Percentiles rank a stretch among this genome's conserved stretches.
These are phyloP conservation scores for Fusarium vanettenii DNA, from an alignment of 2,329 filamentous ascomycete genomes.

Conservation along the genomic window DNA sequence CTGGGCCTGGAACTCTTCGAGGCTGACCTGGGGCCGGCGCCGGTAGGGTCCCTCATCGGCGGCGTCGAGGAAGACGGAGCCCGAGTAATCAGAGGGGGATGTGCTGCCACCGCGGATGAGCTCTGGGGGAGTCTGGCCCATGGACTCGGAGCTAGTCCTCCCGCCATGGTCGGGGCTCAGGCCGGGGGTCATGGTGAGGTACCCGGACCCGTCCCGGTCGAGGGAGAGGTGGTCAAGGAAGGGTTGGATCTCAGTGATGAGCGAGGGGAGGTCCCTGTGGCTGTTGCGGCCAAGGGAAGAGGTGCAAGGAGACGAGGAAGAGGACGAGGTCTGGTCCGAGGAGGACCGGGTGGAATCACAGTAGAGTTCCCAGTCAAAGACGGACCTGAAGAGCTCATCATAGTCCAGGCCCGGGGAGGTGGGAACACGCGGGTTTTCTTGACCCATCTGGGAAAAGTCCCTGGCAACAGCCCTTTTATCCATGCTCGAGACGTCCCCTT, in stretches of 20 bases:
- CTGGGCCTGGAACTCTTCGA: conserved; percentile 51
- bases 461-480: conserved; percentile 46
- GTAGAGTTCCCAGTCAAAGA: conserved; percentile 54
- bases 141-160: conserved; percentile 50
- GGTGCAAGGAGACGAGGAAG: conserved; percentile 8
- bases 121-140: conserved; percentile 52
- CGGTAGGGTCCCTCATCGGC: conserved; percentile 42
- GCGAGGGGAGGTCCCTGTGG: conserved; percentile 46
- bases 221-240: conserved; percentile 50
- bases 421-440: conserved; percentile 52
- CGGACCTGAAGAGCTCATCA: conserved; percentile 49
- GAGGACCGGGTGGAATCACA: conserved; percentile 47
- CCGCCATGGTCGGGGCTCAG: conserved; percentile 49
- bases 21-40: conserved; percentile 46
- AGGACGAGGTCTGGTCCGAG: conserved; percentile 44
- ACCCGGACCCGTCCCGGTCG: conserved; percentile 45
- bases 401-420: conserved; percentile 49
- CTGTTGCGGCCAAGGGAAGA: conserved; percentile 40
- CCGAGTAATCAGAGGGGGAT: conserved; percentile 55
- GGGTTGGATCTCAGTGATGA: conserved; percentile 51
- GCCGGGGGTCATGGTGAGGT: conserved; percentile 50
- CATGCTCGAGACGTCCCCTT: conserved; percentile 48
- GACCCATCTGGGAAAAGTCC: conserved; percentile 50
- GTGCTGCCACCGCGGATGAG: conserved; percentile 53
- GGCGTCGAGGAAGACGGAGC: conserved; percentile 48